These are phyloP conservation scores for Talaromyces sp. DNA, from an alignment of 2,329 filamentous ascomycete genomes.

Conservation along the genomic window DNA sequence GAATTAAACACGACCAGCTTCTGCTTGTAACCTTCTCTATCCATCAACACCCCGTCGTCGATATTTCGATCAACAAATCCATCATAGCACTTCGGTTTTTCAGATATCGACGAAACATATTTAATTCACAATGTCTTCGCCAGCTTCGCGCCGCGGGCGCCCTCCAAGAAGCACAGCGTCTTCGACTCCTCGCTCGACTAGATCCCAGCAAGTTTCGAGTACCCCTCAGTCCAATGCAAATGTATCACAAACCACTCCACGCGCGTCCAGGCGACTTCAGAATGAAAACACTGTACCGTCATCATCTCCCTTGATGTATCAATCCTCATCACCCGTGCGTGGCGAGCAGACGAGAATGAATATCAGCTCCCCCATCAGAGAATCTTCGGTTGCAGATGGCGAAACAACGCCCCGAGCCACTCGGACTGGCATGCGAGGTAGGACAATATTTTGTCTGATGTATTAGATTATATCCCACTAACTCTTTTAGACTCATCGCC, in stretches of 20 bases:
- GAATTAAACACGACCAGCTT: not conserved
- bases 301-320: conserved; percentile 80
- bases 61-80: not conserved
- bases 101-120: not conserved
- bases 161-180: conserved; percentile 39
- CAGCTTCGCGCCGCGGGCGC: conserved; percentile 40
- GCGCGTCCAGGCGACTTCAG: conserved; percentile 42
- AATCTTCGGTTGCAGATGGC: conserved; percentile 39
- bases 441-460: not conserved
- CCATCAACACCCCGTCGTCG: not conserved
- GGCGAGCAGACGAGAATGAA: conserved; percentile 43
- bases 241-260: conserved; percentile 44
- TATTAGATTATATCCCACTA: not conserved
- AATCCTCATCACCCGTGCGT: conserved; percentile 54
- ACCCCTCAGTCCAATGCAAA: conserved; percentile 28
- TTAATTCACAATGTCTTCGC: conserved; percentile 40
- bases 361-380: conserved; percentile 49
- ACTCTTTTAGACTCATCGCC: conserved; percentile 76
- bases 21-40: not conserved
- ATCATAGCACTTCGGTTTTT: not conserved
- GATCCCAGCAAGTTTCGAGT: conserved; percentile 32
- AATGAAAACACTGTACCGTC: conserved; percentile 48
- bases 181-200: conserved; percentile 37
- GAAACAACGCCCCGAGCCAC: conserved; percentile 44
- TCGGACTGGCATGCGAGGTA: conserved; percentile 39